Evolutionary conservation across 1,284 basidiomycete species (phyloP).

Genomic region (Boletus semigastroideus): DNA sequence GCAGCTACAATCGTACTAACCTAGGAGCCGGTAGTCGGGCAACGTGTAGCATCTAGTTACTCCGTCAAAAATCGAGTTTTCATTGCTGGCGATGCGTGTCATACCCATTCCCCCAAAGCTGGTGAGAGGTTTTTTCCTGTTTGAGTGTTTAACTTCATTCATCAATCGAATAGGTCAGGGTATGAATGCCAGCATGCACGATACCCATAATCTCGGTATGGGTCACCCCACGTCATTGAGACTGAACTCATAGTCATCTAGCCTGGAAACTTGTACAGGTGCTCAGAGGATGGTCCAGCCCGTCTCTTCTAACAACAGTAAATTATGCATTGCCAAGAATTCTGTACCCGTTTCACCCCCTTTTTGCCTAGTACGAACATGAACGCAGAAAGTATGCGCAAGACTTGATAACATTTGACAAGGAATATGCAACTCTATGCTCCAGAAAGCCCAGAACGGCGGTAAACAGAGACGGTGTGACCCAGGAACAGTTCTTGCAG

Average conservation of each 20-base stretch:
- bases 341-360: neutral
- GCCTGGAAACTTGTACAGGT: slow-evolving; percentile 80
- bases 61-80: slow-evolving; percentile 69
- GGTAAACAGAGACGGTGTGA: slow-evolving; percentile 61
- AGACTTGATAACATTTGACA: slow-evolving; percentile 82
- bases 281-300: slow-evolving; percentile 65
- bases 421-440: slow-evolving; percentile 63
- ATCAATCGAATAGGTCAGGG: slow-evolving; percentile 43
- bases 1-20: neutral
- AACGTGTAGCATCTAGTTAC: slow-evolving; percentile 70
- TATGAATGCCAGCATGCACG: slow-evolving; percentile 80
- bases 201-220: slow-evolving; percentile 73
- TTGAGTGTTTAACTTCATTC: neutral
- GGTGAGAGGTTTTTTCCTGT: slow-evolving; percentile 33
- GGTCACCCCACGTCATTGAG: neutral
- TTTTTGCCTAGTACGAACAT: slow-evolving; percentile 55
- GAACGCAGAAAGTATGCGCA: slow-evolving; percentile 76
- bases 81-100: slow-evolving; percentile 79
- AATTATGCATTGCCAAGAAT: slow-evolving; percentile 17
- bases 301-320: slow-evolving; percentile 70
- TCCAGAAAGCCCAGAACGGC: slow-evolving; percentile 69
- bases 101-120: slow-evolving; percentile 83
- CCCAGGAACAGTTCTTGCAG: slow-evolving; percentile 65
- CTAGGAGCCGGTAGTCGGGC: slow-evolving; percentile 49
- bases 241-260: slow-evolving; percentile 22